Percentiles rank a stretch among this genome's conserved stretches.
Evolutionary conservation across 805 yeast species (phyloP).

Genomic region (Cyberlindnera maritima): DNA sequence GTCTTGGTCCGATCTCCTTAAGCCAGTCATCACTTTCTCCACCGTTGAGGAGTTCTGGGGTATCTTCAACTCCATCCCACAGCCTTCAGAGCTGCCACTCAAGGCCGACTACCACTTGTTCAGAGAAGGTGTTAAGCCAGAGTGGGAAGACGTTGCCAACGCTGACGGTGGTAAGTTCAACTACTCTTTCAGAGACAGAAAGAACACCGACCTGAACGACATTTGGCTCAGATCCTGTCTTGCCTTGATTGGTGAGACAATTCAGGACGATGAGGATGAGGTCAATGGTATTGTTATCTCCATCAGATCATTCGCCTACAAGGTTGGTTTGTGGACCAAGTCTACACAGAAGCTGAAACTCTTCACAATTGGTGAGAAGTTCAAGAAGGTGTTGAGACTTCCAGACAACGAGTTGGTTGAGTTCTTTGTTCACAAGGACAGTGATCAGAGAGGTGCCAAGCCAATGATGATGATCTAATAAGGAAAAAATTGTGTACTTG

Average conservation of each 20-base stretch:
- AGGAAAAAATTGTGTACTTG: not conserved
- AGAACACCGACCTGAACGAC: slow-evolving; percentile 67
- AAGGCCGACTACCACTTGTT: slow-evolving; percentile 94
- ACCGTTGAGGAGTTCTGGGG: slow-evolving; percentile 99
- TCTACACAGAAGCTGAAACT: slow-evolving; percentile 64
- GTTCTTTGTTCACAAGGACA: slow-evolving; percentile 58
- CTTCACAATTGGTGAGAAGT: slow-evolving; percentile 76
- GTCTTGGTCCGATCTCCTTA: slow-evolving; percentile 89
- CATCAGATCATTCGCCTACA: slow-evolving; percentile 76
- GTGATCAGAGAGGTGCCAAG: slow-evolving; percentile 27
- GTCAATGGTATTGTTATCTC: slow-evolving; percentile 93
- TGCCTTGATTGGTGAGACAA: slow-evolving; percentile 92
- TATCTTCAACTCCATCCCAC: slow-evolving; percentile 88
- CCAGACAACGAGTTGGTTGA: slow-evolving; percentile 76
- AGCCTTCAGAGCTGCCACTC: slow-evolving; percentile 84
- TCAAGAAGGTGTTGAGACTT: slow-evolving; percentile 81
- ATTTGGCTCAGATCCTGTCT: slow-evolving; percentile 89
- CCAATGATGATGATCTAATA: slow-evolving; percentile 27
- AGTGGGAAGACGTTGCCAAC: slow-evolving; percentile 95
- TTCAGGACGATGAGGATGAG: slow-evolving; percentile 74
- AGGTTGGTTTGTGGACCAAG: slow-evolving; percentile 92
- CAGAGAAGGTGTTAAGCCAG: slow-evolving; percentile 92
- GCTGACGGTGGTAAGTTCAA: slow-evolving; percentile 94
- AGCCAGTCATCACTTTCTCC: slow-evolving; percentile 86
- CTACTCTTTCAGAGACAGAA: slow-evolving; percentile 65